Base-by-base conservation (phyloP, 2,329 filamentous ascomycete species). In the Drechslerella coelobrocha region DNA sequence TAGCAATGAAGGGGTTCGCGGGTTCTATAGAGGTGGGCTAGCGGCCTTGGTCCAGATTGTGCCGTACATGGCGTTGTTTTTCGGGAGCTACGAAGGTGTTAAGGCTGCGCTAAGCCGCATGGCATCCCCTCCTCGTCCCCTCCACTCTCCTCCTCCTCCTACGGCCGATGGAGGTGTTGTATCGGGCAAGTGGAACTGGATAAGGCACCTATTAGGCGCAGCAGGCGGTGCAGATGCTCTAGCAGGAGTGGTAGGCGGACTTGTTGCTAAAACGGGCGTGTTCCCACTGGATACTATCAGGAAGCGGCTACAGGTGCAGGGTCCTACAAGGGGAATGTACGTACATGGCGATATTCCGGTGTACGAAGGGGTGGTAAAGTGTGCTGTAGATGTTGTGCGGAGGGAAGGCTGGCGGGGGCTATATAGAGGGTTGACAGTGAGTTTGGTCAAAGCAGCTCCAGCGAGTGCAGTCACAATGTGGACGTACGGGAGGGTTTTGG, bases 11-110 rank as follows among this genome's bases (percentile, higher is more conserved):
- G 94, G 94, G 0, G 75, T 81, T 0, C 79, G 79, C 2, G 94
- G 94, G 0, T 97, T 96, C 81, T 99, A 96, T 79, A 89, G 91
- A 52, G 94, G 94, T 2, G 82, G 96, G 31, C 85, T 85, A 0
- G 92, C 93, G 1, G 91, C 89, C 0, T 82, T 97, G 21, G 88
- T 84, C 24, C 92, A 97, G 81, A 94, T 97, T 52, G 86, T 96
- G 8, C 94, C 94, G 1, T 96, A 93, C 78, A 99, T 99, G 94
- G 94, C 94, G 12, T 83, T 96, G 1, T 97, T 99, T 81, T 99
- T 99, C 80, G 85, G 90, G 31, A 85, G 87, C 41, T 99, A 97
- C 80, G 94, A 99, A 79, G 83, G 84, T 34, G 61, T 73, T 5
- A 71, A 71, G 17, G 31, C 55, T 6, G 39, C 34, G n/a, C 24